phyloP scores from a whole-genome alignment of 2,329 filamentous ascomycete genomes.

The Monosporascus sp. region DNA sequence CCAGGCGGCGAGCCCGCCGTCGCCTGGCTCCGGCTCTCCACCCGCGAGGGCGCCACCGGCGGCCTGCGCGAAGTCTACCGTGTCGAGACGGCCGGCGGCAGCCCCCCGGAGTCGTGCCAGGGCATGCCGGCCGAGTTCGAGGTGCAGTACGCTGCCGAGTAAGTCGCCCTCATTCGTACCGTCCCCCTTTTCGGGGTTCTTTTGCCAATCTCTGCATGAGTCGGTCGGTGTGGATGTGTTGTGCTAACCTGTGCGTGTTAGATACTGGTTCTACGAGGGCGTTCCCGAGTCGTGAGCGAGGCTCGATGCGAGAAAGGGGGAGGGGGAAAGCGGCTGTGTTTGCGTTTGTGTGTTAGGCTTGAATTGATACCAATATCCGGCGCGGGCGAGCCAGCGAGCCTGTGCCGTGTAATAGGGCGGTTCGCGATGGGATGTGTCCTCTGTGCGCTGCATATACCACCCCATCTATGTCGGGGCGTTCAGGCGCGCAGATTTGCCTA shows the following conservation, averaged over 20 bases:
- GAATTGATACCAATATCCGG: too few species aligned
- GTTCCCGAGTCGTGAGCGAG: neutral
- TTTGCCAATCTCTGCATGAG: too few species aligned
- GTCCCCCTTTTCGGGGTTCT: too few species aligned
- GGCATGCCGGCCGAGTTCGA: constrained; percentile 60
- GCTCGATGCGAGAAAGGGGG: neutral
- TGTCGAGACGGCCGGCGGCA: constrained; percentile 77
- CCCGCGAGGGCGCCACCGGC: constrained; percentile 50
- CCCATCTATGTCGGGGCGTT: too few species aligned
- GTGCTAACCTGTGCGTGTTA: neutral
- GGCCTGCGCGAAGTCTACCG: constrained; percentile 74
- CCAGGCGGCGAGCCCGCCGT: constrained; percentile 64
- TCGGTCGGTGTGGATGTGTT: neutral
- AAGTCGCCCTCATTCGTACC: constrained; percentile 39
- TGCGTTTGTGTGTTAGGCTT: neutral
- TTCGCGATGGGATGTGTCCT: too few species aligned
- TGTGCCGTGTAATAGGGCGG: too few species aligned
- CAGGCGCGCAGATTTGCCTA: too few species aligned
- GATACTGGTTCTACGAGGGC: neutral
- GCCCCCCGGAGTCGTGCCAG: constrained; percentile 66
- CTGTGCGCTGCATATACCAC: too few species aligned
- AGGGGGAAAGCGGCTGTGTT: neutral
- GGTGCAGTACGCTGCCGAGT: constrained; percentile 79
- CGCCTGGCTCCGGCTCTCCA: constrained; percentile 70
- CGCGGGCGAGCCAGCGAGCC: too few species aligned